Percentiles rank a stretch among this genome's conserved stretches.
Evolutionary conservation across 495 filamentous ascomycete genomes (phyloP).

Genomic region (Annulohypoxylon moriforme): DNA sequence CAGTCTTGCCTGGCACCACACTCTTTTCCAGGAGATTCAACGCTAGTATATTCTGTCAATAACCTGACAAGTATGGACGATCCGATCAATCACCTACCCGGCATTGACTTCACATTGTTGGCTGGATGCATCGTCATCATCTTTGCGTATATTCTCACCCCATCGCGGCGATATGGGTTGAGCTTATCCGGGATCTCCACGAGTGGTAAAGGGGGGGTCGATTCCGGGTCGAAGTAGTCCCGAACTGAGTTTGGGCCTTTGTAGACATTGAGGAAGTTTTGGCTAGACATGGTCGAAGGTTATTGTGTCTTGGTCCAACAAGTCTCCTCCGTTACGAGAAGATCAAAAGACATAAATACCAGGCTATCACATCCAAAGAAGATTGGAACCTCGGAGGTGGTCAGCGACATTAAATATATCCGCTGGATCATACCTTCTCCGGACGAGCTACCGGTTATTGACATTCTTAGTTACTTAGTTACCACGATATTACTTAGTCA

Average conservation of each 20-base stretch:
- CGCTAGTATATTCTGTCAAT: slow-evolving; percentile 50
- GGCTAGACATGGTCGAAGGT: slow-evolving; percentile 49
- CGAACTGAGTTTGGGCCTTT: slow-evolving; percentile 64
- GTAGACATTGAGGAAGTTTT: slow-evolving; percentile 66
- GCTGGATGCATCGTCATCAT: slow-evolving; percentile 72
- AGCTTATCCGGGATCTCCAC: slow-evolving; percentile 68
- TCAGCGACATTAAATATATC: slow-evolving; percentile 21
- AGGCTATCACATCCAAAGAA: neutral
- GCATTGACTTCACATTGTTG: slow-evolving; percentile 72
- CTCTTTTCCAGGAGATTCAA: slow-evolving; percentile 65
- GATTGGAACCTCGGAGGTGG: neutral
- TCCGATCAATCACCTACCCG: slow-evolving; percentile 57
- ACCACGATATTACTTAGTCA: slow-evolving; percentile 25
- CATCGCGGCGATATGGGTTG: slow-evolving; percentile 67
- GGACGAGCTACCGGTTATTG: slow-evolving; percentile 2
- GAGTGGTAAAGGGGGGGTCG: slow-evolving; percentile 65
- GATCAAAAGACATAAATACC: neutral
- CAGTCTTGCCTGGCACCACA: slow-evolving; percentile 56
- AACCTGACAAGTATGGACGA: neutral
- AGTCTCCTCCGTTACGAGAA: slow-evolving; percentile 1
- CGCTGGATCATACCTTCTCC: neutral
- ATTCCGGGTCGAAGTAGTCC: slow-evolving; percentile 69
- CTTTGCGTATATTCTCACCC: slow-evolving; percentile 71
- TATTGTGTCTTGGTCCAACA: neutral
- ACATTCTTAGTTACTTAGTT: too few species aligned